Conservation (phyloP, 2,329 filamentous ascomycete species). For the Nothopassalora personata region DNA sequence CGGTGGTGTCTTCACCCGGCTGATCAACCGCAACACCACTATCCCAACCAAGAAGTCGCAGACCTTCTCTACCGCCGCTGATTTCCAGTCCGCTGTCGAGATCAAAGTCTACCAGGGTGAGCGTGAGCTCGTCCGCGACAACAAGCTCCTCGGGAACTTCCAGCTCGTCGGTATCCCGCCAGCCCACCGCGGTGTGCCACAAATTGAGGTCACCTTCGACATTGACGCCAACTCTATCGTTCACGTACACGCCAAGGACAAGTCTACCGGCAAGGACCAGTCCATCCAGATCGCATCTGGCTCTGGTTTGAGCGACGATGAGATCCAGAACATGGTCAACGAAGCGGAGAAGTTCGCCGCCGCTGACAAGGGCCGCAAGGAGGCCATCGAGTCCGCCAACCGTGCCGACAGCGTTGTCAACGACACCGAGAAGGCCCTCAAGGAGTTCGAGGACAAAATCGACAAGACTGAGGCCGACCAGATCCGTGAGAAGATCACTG, state of each 20-base stretch:
- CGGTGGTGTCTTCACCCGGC: conserved; percentile 91
- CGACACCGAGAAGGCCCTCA: conserved; percentile 96
- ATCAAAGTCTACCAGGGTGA: conserved; percentile 99
- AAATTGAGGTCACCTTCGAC: conserved; percentile 97
- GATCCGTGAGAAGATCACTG: conserved; percentile 94
- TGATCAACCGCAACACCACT: conserved; percentile 99
- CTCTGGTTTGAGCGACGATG: conserved; percentile 87
- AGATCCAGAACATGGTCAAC: conserved; percentile 96
- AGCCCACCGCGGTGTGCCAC: conserved; percentile 90
- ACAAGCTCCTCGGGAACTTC: conserved; percentile 99
- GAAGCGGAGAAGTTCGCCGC: conserved; percentile 97
- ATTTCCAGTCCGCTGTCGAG: conserved; percentile 97
- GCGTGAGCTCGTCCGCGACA: conserved; percentile 97
- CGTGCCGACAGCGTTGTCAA: conserved; percentile 92
- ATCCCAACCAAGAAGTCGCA: conserved; percentile 99
- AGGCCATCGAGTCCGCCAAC: conserved; percentile 93
- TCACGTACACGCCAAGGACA: conserved; percentile 97
- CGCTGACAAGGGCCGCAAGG: conserved; percentile 93
- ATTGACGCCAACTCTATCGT: conserved; percentile 98
- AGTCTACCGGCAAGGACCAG: conserved; percentile 99
- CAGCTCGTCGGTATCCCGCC: conserved; percentile 96
- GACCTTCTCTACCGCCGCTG: conserved; percentile 93
- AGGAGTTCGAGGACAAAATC: conserved; percentile 91
- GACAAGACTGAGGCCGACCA: conserved; percentile 92
- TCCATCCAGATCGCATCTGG: conserved; percentile 98